Base-by-base conservation (phyloP, 2,329 filamentous ascomycete species). In the Elsinoe perseae region DNA sequence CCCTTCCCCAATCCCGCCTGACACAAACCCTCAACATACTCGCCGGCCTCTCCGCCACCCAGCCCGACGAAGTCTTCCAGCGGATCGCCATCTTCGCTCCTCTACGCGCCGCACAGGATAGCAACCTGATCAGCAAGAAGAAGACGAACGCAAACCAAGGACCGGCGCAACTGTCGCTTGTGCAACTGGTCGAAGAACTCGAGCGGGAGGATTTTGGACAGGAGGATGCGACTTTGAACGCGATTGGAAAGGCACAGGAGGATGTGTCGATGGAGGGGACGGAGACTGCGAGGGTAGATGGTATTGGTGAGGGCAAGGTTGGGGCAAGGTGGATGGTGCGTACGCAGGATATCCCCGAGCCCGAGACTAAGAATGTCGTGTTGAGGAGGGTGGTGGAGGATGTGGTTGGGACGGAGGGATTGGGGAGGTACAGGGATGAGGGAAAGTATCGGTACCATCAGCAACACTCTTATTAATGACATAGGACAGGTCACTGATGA, bases 21-120 rank as follows among this genome's bases (percentile, higher is more conserved):
- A 72, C 79, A 65, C 80, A 81, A 67, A 74, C 83, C 16, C 71
- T 84, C 55, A 78, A 81, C 64, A 80, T 85, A 63, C 73, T 85
- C 46, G 77, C 81, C 36, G 82, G 82, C 54, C 69, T 83, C 56
- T 77, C 81, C 50, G 80, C 78, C 62, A 81, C 81, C 75, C 81
- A 83, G 65, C 82, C 82, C 36, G 73, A 74, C 62, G 71, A 73
- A 57, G 68, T 76, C 53, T 65, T 77, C 50, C 78, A 83, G 66
- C 77, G 81, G 57, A 76, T 77, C 65, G 69, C 83, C 61, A 67
- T 84, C 63, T 84, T 81, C 74, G 79, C 77, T 62, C 79, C 80
- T 38, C 18, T 61, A 18, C 50, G 44, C 9, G 23, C 57, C 70
- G 70, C 62, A 72, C 75, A 63, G 73, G 77, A 66, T 72, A 48